These are phyloP conservation scores for Syzygium malaccense DNA, from an alignment of 441 rosid genomes.

Conservation along the genomic window DNA sequence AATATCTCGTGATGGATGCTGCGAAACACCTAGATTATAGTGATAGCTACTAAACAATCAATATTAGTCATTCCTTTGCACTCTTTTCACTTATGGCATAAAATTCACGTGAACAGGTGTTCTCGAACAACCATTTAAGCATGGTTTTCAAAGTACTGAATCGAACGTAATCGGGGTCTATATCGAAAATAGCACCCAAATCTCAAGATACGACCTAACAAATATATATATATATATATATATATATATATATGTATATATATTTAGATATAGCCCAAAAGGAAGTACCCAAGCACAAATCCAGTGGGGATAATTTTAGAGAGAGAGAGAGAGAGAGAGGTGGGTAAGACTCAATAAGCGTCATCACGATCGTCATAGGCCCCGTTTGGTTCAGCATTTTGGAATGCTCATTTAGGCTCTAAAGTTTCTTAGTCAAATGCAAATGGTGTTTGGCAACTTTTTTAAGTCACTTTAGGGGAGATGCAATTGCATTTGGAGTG, in stretches of 20 bases:
- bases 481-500: too few species aligned
- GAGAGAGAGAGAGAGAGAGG: not conserved
- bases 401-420: too few species aligned
- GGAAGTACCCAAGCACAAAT: not conserved
- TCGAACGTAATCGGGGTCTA: not conserved
- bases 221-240: not conserved
- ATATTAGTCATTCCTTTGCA: not conserved
- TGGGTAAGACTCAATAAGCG: too few species aligned
- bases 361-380: too few species aligned
- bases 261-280: not conserved
- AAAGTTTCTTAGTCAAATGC: too few species aligned
- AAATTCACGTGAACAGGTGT: not conserved
- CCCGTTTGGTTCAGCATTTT: too few species aligned
- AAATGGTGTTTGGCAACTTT: too few species aligned
- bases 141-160: not conserved
- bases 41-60: not conserved
- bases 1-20: not conserved
- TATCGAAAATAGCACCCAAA: not conserved
- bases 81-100: not conserved
- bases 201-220: too few species aligned
- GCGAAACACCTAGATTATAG: accelerated
- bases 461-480: too few species aligned
- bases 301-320: not conserved
- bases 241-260: too few species aligned
- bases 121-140: not conserved